Evolutionary conservation across 768 basidiomycete genomes (phyloP).

Genomic region (Cyclocybe cylindracea): DNA sequence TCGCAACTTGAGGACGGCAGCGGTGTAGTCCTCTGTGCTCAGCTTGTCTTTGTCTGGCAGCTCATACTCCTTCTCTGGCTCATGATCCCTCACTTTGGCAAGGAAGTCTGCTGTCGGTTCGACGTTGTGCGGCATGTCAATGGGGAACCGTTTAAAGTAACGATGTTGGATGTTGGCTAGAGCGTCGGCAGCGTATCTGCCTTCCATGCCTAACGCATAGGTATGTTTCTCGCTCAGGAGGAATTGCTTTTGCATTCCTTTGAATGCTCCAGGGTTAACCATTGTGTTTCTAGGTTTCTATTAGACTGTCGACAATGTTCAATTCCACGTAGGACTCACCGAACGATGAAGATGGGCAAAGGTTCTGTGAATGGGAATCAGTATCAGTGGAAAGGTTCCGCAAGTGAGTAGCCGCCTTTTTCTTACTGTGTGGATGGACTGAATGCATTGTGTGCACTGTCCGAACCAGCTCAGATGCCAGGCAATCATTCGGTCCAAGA

Average conservation of each 20-base stretch:
- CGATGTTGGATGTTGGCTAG: slow-evolving; percentile 1
- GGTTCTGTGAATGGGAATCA: too few species aligned
- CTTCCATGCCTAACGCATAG: background rate
- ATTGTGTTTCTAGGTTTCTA: background rate
- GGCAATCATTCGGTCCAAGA: too few species aligned
- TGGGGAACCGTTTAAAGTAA: slow-evolving; percentile 3
- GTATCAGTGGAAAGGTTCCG: too few species aligned
- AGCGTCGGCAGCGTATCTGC: background rate
- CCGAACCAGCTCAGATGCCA: too few species aligned
- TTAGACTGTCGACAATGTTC: background rate
- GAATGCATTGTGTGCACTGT: too few species aligned
- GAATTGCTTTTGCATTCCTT: background rate
- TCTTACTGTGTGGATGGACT: too few species aligned
- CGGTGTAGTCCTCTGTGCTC: background rate
- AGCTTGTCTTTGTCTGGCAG: background rate
- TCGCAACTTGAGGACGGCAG: background rate
- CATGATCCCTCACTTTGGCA: too few species aligned
- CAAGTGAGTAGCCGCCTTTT: too few species aligned
- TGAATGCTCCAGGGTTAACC: slow-evolving; percentile 1
- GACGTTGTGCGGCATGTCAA: background rate
- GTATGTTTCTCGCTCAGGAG: background rate
- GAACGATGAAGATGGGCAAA: too few species aligned
- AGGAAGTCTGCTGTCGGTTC: too few species aligned
- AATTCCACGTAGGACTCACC: too few species aligned
- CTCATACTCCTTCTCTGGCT: too few species aligned